Evolutionary conservation across 768 basidiomycete genomes (phyloP), one percentile per base, ranked within the genome.

Genomic region (Suillus decipiens): DNA sequence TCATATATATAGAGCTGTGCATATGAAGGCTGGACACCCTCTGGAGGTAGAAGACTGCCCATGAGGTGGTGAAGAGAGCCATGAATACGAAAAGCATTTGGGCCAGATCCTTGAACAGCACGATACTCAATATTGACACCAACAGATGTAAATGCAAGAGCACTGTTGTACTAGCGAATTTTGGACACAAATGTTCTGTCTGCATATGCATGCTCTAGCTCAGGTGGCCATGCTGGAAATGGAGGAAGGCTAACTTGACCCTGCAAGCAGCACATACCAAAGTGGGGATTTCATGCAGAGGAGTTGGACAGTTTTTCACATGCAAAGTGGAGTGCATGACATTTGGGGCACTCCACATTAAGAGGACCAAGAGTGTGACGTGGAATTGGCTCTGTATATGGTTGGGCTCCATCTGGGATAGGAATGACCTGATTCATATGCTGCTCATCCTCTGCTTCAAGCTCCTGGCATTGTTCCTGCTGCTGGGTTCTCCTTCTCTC

Each of bases 1-100:
- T 83, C 80, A 69, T 78, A 73, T 2, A 82, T 70, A 1, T 80
- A 81, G 0, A 82, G 71, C 60, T 84, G 81, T 0, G 78, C 74
- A 71, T 77, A 82, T 0, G 59, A 37, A 0, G 80, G 75, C 0
- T 37, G 39, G 1, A 47, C 15, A 1, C 65, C 71, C 19, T n/a
- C n/a, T n/a, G n/a, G 10, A 31, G 80, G 74, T 2, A 63, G 24
- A 0, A 83, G 68, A 5, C 74, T 59, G 0, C 79, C 80, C 11
- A 75, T 70, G 0, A 58, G 58, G 66, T 84, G 80, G 55, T 68
- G 69, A 0, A 83, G 77, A 45, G 76, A 67, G 0, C 77, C 78
- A 67, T 68, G 72, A 7, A 82, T 74, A 0, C 65, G 61, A 60
- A 79, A 81, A 9, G 75, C 70, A 15, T 71, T 76, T 5, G 75